These are phyloP conservation scores for Arxiozyma bovina DNA, from an alignment of 1,139 yeast species.

Conservation along the genomic window DNA sequence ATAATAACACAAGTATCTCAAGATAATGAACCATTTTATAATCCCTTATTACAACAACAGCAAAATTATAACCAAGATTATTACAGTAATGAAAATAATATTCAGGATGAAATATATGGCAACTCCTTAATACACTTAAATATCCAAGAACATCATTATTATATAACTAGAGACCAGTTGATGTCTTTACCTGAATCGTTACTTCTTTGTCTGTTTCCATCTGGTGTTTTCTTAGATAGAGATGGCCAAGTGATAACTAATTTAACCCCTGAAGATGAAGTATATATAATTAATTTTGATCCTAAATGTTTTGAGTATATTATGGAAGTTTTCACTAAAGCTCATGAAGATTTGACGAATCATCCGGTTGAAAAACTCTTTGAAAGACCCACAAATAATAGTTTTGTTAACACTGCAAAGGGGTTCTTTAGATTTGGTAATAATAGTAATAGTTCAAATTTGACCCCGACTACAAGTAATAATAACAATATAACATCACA, in stretches of 20 bases:
- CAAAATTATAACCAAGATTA: slow-evolving; percentile 50
- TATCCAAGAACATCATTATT: slow-evolving; percentile 60
- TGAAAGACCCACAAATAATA: slow-evolving; percentile 14
- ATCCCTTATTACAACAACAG: slow-evolving; percentile 34
- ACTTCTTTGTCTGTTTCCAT: slow-evolving; percentile 76
- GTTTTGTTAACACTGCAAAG: slow-evolving; percentile 33
- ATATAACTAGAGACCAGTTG: slow-evolving; percentile 77
- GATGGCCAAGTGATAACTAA: slow-evolving; percentile 69
- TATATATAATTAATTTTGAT: slow-evolving; percentile 66
- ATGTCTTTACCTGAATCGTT: slow-evolving; percentile 89
- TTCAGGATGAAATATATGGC: slow-evolving; percentile 37
- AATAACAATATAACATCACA: slow-evolving; percentile 8
- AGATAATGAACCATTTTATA: slow-evolving; percentile 26
- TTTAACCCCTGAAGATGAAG: slow-evolving; percentile 66
- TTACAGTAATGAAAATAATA: slow-evolving; percentile 16
- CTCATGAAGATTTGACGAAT: slow-evolving; percentile 27
- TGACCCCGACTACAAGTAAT: slow-evolving; percentile 5
- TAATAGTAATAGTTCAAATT: slow-evolving; percentile 26
- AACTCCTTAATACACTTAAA: slow-evolving; percentile 62
- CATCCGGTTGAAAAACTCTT: slow-evolving; percentile 27
- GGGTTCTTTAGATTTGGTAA: slow-evolving; percentile 31
- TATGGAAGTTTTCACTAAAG: slow-evolving; percentile 42
- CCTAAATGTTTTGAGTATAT: slow-evolving; percentile 82
- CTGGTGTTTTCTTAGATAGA: slow-evolving; percentile 74
- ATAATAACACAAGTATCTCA: slow-evolving; percentile 62